Conservation (phyloP, 768 basidiomycete genomes). For the Leccinum broughii region DNA sequence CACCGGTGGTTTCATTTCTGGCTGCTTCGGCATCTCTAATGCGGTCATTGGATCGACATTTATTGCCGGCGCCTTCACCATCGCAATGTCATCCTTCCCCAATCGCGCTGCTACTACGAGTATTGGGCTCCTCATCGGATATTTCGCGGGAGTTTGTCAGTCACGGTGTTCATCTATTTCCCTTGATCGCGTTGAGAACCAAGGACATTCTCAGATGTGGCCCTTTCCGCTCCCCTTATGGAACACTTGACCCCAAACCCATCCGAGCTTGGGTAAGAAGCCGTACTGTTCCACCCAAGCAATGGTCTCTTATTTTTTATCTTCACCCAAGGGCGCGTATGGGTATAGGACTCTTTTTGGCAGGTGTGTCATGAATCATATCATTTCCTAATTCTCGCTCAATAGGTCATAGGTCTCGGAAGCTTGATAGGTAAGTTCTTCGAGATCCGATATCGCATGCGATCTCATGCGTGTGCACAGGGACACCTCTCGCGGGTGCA, state of each 20-base stretch:
- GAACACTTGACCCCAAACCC: conserved; percentile 42
- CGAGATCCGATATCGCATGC: conserved; percentile 7
- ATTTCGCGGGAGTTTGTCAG: conserved; percentile 49
- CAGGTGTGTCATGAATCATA: conserved; percentile 33
- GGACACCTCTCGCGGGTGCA: conserved; percentile 57
- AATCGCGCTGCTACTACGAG: conserved; percentile 37
- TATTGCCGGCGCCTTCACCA: conserved; percentile 39
- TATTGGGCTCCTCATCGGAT: conserved; percentile 46
- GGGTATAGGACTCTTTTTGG: conserved; percentile 49
- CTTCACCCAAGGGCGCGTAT: conserved; percentile 35
- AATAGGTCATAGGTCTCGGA: conserved; percentile 23
- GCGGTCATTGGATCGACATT: conserved; percentile 39
- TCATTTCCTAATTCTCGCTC: background rate
- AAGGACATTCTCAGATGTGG: conserved; percentile 34
- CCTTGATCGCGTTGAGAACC: background rate
- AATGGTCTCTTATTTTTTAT: background rate
- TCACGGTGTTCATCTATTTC: conserved; percentile 2
- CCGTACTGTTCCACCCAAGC: background rate
- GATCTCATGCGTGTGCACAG: conserved; percentile 31
- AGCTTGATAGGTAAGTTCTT: conserved; percentile 22
- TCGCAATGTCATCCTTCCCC: conserved; percentile 43
- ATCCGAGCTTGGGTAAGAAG: conserved; percentile 48
- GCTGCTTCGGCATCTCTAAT: conserved; percentile 45
- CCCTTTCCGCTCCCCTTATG: conserved; percentile 43
- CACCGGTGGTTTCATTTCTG: conserved; percentile 37